Evolutionary conservation across 2,329 filamentous ascomycete genomes (phyloP).

Genomic region (Trichoderma gracile): DNA sequence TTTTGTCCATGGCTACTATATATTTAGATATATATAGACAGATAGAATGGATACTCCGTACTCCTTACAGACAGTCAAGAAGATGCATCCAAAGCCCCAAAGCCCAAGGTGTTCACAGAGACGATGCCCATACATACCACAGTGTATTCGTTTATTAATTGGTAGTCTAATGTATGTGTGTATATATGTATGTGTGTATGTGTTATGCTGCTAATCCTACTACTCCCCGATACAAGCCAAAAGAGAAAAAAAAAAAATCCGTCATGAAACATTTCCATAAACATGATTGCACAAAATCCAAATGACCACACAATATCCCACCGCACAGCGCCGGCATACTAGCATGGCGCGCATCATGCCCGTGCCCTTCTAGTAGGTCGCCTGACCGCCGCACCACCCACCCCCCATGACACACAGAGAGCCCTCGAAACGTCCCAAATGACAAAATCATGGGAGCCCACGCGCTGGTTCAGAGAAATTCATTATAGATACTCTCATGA

Average conservation of each 20-base stretch:
- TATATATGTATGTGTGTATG: no score
- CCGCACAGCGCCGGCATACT: not conserved
- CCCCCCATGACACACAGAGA: no score
- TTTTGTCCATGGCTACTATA: no score
- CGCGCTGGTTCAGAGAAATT: no score
- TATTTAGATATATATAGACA: no score
- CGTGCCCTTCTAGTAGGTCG: constrained; percentile 2
- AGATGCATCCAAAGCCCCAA: no score
- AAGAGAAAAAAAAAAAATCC: not conserved
- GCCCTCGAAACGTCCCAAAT: not conserved
- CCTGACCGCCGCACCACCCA: constrained; percentile 2
- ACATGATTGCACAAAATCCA: not conserved
- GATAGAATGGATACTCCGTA: no score
- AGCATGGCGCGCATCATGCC: not conserved
- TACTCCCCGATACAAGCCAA: no score
- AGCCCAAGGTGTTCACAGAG: no score
- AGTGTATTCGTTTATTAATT: not conserved
- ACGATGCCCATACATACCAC: no score
- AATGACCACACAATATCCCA: not conserved
- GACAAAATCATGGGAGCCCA: constrained; percentile 10
- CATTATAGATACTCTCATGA: not conserved
- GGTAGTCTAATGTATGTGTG: not conserved
- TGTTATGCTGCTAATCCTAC: no score
- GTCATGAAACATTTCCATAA: not conserved
- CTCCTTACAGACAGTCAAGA: no score